Conservation (phyloP, 2,329 filamentous ascomycete genomes). For the Raffaelea albimanens region DNA sequence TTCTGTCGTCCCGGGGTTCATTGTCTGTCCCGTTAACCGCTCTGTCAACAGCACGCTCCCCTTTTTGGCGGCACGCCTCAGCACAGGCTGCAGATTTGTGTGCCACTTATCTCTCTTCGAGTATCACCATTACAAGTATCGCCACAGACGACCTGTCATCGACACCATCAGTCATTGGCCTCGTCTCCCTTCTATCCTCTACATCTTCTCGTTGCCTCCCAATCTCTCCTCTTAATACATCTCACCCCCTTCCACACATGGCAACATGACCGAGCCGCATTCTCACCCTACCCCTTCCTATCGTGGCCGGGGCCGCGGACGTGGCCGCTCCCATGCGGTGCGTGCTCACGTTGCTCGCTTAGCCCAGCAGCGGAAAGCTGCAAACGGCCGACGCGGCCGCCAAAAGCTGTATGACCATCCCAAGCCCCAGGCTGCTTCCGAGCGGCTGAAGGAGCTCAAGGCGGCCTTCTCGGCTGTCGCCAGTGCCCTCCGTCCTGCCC, state of each 20-base stretch:
- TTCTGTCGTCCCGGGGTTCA: too few relatives aligned
- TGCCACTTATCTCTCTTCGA: too few relatives aligned
- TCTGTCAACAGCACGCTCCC: too few relatives aligned
- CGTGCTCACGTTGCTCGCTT: slow-evolving; percentile 14
- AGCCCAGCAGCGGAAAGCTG: slow-evolving; percentile 25
- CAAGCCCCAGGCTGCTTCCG: slow-evolving; percentile 47
- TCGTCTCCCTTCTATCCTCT: background rate
- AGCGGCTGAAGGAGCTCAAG: slow-evolving; percentile 58
- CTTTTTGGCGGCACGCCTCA: too few relatives aligned
- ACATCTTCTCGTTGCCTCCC: background rate
- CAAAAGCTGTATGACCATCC: slow-evolving; percentile 47
- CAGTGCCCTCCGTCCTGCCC: slow-evolving; percentile 51
- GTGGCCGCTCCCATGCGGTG: slow-evolving; percentile 22
- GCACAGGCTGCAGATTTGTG: too few relatives aligned
- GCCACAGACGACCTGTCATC: too few relatives aligned
- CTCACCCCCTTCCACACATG: slow-evolving; percentile 10
- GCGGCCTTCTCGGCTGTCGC: slow-evolving; percentile 54
- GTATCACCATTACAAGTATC: too few relatives aligned
- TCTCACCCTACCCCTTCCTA: slow-evolving; percentile 9
- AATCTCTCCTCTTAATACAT: background rate
- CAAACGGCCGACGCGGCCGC: slow-evolving; percentile 34
- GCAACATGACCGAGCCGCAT: slow-evolving; percentile 15
- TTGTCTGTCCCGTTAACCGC: too few relatives aligned
- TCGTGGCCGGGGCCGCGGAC: slow-evolving; percentile 20
- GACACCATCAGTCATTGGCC: too few relatives aligned